phyloP scores from a whole-genome alignment of 495 filamentous ascomycete genomes.

The Aspergillus indologenus region DNA sequence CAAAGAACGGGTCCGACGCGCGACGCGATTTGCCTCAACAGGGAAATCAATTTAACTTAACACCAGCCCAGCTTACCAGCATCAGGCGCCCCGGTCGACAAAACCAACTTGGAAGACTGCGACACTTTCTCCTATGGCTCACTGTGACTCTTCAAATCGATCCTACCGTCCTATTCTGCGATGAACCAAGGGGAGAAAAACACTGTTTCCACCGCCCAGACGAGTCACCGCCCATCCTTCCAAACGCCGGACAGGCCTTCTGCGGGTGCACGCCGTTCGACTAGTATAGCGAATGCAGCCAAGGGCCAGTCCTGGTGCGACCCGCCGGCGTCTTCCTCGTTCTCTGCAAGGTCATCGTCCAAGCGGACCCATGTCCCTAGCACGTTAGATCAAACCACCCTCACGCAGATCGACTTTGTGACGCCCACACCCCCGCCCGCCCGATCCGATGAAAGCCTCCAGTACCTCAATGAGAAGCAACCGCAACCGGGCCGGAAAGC shows the following conservation, averaged over 20 bases:
- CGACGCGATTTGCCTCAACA: constrained; percentile 9
- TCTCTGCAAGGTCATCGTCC: constrained; percentile 17
- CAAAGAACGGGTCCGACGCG: constrained; percentile 3
- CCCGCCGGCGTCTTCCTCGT: constrained; percentile 25
- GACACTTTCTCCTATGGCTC: constrained; percentile 17
- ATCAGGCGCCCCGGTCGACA: constrained; percentile 9
- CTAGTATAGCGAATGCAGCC: constrained; percentile 20
- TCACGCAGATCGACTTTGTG: constrained; percentile 47
- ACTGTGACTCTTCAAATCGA: background rate
- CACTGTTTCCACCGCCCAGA: constrained; percentile 18
- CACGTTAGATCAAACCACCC: constrained; percentile 33
- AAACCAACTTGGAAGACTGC: too few relatives aligned
- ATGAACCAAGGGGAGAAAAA: constrained; percentile 34
- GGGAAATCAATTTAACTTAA: background rate
- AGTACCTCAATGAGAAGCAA: constrained; percentile 27
- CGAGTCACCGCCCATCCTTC: constrained; percentile 16
- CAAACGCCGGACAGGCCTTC: constrained; percentile 29
- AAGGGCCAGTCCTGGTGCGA: constrained; percentile 18
- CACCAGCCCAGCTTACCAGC: background rate
- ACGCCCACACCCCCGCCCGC: constrained; percentile 20
- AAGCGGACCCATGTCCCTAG: constrained; percentile 24
- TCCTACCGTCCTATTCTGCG: constrained; percentile 21
- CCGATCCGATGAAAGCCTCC: constrained; percentile 31
- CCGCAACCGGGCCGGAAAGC: background rate
- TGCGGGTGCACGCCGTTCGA: constrained; percentile 9